Conservation (phyloP, 768 basidiomycete genomes). For the Phylloporus rhodoxanthus region DNA sequence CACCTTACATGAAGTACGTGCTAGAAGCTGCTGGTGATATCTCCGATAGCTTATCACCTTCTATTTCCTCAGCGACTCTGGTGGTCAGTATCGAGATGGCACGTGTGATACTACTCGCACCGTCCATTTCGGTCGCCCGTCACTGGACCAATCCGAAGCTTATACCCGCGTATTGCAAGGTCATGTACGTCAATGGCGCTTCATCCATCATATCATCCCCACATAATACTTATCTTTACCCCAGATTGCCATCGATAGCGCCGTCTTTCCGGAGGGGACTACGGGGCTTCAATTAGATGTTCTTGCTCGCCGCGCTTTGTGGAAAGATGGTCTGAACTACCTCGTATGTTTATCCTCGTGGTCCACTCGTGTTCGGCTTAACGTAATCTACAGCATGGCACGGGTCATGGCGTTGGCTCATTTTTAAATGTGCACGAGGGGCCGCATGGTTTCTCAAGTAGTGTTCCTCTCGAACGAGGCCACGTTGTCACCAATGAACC, state of each 20-base stretch:
- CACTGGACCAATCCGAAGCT: conserved; percentile 81
- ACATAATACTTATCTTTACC: conserved; percentile 16
- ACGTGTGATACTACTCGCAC: conserved; percentile 84
- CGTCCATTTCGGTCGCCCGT: conserved; percentile 81
- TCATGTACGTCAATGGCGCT: conserved; percentile 57
- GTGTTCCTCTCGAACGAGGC: conserved; percentile 69
- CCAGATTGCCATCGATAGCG: conserved; percentile 86
- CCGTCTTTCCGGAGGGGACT: conserved; percentile 87
- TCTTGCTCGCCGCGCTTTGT: conserved; percentile 81
- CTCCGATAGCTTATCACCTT: conserved; percentile 11
- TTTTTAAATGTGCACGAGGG: conserved; percentile 87
- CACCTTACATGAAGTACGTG: conserved; percentile 85
- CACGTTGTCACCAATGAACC: conserved; percentile 94
- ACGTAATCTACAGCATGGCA: conserved; percentile 62
- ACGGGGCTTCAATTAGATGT: conserved; percentile 80
- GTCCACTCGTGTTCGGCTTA: conserved; percentile 5
- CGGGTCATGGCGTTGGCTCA: conserved; percentile 85
- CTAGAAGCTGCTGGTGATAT: conserved; percentile 6
- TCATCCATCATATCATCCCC: conserved; percentile 13
- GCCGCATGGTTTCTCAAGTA: conserved; percentile 68
- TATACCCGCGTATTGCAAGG: conserved; percentile 95
- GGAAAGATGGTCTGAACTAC: conserved; percentile 83
- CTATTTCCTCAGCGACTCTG: conserved; percentile 66
- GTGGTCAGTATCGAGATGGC: conserved; percentile 84
- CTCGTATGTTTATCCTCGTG: conserved; percentile 40